These are phyloP conservation scores for Triticum monococcum DNA, from an alignment of 176 grass and related monocot genomes.

Conservation along the genomic window DNA sequence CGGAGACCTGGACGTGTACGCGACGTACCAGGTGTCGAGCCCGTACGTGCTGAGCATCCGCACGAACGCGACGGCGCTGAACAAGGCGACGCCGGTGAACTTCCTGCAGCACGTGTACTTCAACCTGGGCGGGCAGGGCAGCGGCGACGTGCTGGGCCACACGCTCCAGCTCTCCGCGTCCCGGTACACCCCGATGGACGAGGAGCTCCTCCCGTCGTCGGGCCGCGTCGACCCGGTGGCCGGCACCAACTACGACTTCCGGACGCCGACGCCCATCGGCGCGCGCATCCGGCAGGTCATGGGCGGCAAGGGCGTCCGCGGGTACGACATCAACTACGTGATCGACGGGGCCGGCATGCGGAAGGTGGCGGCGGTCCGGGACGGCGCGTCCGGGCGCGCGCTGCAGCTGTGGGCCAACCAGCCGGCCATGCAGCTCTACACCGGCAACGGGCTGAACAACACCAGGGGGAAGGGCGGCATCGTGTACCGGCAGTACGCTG, in stretches of 20 bases:
- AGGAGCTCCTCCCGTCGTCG: slow-evolving; percentile 55
- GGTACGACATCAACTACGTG: slow-evolving; percentile 77
- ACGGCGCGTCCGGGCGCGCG: slow-evolving; percentile 44
- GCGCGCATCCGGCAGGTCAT: slow-evolving; percentile 49
- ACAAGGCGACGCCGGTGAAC: slow-evolving; percentile 81
- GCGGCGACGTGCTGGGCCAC: slow-evolving; percentile 64
- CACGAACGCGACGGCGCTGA: slow-evolving; percentile 49
- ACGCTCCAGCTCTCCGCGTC: slow-evolving; percentile 62
- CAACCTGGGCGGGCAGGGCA: slow-evolving; percentile 69
- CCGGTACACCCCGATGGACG: slow-evolving; percentile 40
- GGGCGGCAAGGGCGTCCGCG: slow-evolving; percentile 32
- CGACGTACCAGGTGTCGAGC: slow-evolving; percentile 63
- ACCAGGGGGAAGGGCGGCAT: slow-evolving; percentile 52
- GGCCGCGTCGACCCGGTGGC: slow-evolving; percentile 45
- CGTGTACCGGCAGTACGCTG: slow-evolving; percentile 43
- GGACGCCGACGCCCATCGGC: slow-evolving; percentile 37
- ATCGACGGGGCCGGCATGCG: slow-evolving; percentile 43
- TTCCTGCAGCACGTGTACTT: slow-evolving; percentile 66
- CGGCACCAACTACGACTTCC: slow-evolving; percentile 73
- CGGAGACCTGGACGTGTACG: slow-evolving; percentile 63
- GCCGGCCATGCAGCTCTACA: slow-evolving; percentile 76
- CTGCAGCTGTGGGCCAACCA: slow-evolving; percentile 84
- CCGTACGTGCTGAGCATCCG: slow-evolving; percentile 51
- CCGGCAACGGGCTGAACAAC: slow-evolving; percentile 47
- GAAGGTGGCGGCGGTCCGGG: slow-evolving; percentile 44